Base-by-base conservation (phyloP, 805 yeast genomes). In the Saturnispora zaruensis region DNA sequence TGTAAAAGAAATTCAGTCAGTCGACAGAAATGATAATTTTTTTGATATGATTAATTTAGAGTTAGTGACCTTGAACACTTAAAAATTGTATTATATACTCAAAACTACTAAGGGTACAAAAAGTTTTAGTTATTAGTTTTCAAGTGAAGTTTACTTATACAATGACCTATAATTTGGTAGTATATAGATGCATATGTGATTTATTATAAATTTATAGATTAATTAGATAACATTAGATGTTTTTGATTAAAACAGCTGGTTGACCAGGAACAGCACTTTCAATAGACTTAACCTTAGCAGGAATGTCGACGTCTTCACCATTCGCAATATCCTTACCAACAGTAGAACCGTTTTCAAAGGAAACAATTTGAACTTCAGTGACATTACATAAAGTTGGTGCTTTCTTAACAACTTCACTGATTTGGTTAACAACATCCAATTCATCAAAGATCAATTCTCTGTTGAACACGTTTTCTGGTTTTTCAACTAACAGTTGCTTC, bases 191-290 rank as follows among this genome's bases (percentile, higher is more conserved):
- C 38, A 36, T 21, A 25, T 44, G 40, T 14, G 42, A 38, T 36
- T 36, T 16, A 16, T 36, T 36, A 6, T 36, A 36, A 36, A 18
- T 36, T 36, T 32, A 45, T 36, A 24, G 24, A 30, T 18, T 36
- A n/a, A 33, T n/a, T 40, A 30, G 28, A 24, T 8, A 9, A 28
- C 32, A 41, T 57, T 70, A 76, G 44, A 83, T 62, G 67, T 90
- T 90, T 57, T 71, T 78, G 55, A 91, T 75, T 55, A 81, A 67
- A 61, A 91, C 80, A 61, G 96, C 97, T 36, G 99, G 98, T 58
- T 78, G 77, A 53, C 98, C 98, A 44, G 99, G 99, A 56, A 86
- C 83, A 25, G 98, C 90, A 54, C 75, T 75, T 56, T 87, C 96
- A 53, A 86, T 74, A 40, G 81, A 77, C 74, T 86, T 89, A 44